Base-by-base conservation (phyloP, 768 basidiomycete species). In the Hygrocybe coccinea region DNA sequence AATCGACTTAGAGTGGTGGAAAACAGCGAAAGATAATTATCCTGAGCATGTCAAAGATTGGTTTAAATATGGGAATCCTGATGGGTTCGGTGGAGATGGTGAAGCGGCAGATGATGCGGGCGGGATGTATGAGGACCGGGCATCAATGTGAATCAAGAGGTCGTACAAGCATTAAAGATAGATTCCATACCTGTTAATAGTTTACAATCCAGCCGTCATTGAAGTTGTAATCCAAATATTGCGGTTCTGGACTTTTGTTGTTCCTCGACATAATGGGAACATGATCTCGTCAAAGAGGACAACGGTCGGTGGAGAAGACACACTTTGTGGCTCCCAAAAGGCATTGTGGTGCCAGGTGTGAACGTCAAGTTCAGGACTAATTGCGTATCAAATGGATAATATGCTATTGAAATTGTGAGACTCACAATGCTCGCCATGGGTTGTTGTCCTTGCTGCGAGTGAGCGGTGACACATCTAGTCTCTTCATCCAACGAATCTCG, bases 291-390 rank as follows among this genome's bases (percentile, higher is more conserved):
- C 37, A 39, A 66, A 46, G 3, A 39, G 61, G 15, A 66, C 48
- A 6, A 61, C 39, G 14, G 21, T n/a, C 4, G 63, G 62, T 3
- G 59, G 61, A 25, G 43, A 2, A 5, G 2, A 21, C 21, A 43
- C 22, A n/a, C 46, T 22, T 15, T 54, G 41, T 25, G 57, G 25
- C 47, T 11, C 37, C 17, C 55, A 56, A 50, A 60, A 57, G 41
- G 17, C 19, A 14, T 59, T 37, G 29, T 54, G 37, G 2, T 50
- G 43, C 56, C 61, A 65, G n/a, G 58, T 63, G 25, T 58, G 39
- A 34, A 65, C 47, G 0, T 59, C 64, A 2, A 67, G 49, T 50
- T 67, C 64, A 3, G 65, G 64, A 53, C 62, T 67, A 37, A 9
- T 35, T 3, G 37, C 5, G 22, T 33, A 36, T 50, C 24, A 29